Percentiles rank a stretch among this genome's conserved stretches.
Conservation (phyloP, 805 yeast species). For the Saturnispora serradocipensis region DNA sequence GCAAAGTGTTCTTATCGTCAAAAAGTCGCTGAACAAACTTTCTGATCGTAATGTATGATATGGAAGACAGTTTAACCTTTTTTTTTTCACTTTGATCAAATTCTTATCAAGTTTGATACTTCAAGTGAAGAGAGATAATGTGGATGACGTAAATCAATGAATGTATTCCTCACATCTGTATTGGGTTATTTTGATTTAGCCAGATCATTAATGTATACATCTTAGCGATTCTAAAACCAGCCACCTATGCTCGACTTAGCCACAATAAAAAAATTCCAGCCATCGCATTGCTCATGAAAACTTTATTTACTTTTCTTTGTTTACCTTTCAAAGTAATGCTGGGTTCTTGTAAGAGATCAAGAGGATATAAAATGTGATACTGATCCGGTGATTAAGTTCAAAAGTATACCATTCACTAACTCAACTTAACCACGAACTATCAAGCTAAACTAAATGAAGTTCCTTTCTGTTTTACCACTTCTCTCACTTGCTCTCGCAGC, state of each 20-base stretch:
- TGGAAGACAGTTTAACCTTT: no score
- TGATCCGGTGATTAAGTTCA: not conserved
- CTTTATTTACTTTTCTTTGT: conserved; percentile 4
- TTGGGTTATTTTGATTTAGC: not conserved
- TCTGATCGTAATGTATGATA: no score
- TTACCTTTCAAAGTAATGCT: conserved; percentile 5
- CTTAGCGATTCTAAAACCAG: not conserved
- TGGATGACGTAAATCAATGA: not conserved
- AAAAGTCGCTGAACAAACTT: no score
- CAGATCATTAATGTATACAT: not conserved
- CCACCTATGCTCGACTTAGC: not conserved
- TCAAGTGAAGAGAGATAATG: no score
- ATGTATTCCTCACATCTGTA: not conserved
- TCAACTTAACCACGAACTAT: not conserved
- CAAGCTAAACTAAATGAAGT: conserved; percentile 1
- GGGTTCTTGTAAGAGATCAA: not conserved
- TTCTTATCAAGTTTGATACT: not conserved
- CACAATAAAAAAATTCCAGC: conserved; percentile 1
- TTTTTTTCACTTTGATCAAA: no score
- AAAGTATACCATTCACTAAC: not conserved
- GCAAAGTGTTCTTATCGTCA: no score
- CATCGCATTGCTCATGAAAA: conserved; percentile 1
- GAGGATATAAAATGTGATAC: not conserved
- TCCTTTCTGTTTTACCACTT: conserved; percentile 1
- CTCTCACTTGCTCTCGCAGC: conserved; percentile 6